Evolutionary conservation across 2,329 filamentous ascomycete species (phyloP), one percentile per base, ranked within the genome.

Genomic region (Zymoseptoria brevis): DNA sequence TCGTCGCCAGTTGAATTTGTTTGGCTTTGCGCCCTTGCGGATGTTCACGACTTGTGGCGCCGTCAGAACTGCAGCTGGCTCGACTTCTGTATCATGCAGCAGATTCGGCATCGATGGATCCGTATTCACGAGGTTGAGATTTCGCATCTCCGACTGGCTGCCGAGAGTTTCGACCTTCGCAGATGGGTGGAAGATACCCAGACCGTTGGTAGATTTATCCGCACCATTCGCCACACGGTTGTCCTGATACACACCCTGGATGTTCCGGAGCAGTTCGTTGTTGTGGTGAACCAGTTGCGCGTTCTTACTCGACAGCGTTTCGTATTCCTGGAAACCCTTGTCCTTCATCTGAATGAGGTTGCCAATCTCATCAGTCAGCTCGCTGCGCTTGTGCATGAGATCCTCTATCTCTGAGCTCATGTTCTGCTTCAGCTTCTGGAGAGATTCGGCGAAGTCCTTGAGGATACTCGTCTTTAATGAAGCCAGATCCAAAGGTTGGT

Each of bases 1-100:
- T 79, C 95, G 96, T 81, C 96, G 96, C 92, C 94, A 97, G 77
- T 96, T 96, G 77, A 96, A 96, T 74, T 96, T 97, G 78, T 91
- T 96, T 57, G 88, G 86, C 72, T 96, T 91, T 16, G 54, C 63
- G 24, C 89, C 91, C 77, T 96, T 97, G 68, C 91, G 86, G 63
- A 97, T 95, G 68, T 94, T 95, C 61, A 97, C 89, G 35, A 97
- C 89, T 61, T 96, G 94, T n/a, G 94, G 92, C 1, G 90, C 88
- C 26, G 85, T 80, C 63, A 85, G 73, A 54, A 87, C 75, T 0
- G 82, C 81, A 6, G 78, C 77, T 13, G 81, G 77, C 64, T 87
- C 84, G 8, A 76, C 80, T 49, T 94, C 90, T 52, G 89, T 87
- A 19, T 83, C 81, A 24, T 77, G 67, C 22, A 73, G 72, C 19